Evolutionary conservation across 352 stramenopile genomes (phyloP).

Genomic region (Globisporangium spinosum): DNA sequence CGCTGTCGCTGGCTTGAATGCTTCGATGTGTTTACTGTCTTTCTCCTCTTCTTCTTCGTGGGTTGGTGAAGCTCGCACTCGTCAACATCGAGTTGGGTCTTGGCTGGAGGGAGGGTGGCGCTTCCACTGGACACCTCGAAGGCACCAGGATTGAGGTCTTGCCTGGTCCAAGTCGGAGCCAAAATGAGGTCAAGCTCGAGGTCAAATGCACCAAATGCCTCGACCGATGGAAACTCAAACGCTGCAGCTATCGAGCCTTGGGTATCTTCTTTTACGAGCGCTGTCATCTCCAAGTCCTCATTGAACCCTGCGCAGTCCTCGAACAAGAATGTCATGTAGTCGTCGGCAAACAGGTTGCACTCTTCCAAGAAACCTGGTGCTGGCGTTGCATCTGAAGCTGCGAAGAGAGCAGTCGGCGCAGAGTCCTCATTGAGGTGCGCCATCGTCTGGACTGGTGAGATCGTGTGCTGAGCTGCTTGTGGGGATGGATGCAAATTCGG

Average conservation of each 20-base stretch:
- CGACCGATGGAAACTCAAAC: neutral
- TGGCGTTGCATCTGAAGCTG: neutral
- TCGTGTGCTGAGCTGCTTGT: neutral
- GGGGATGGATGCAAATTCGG: neutral
- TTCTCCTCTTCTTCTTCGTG: neutral
- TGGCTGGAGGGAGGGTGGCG: neutral
- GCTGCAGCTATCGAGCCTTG: neutral
- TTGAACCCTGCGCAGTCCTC: neutral
- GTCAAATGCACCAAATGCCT: neutral
- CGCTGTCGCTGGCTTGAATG: neutral
- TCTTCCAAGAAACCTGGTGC: neutral
- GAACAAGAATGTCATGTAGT: neutral
- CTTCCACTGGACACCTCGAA: neutral
- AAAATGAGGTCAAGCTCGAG: neutral
- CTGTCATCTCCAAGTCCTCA: neutral
- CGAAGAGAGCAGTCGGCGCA: neutral
- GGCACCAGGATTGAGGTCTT: neutral
- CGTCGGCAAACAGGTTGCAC: neutral
- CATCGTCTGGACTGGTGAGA: neutral
- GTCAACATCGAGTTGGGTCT: neutral
- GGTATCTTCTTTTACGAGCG: neutral
- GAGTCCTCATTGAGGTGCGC: neutral
- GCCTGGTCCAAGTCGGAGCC: neutral
- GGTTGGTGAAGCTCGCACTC: neutral
- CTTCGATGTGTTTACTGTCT: neutral